A percentile compares a stretch with the other conserved stretches of the same genome.
Evolutionary conservation across 2,329 filamentous ascomycete species (phyloP).

Genomic region (Hypoxylon rubiginosum): DNA sequence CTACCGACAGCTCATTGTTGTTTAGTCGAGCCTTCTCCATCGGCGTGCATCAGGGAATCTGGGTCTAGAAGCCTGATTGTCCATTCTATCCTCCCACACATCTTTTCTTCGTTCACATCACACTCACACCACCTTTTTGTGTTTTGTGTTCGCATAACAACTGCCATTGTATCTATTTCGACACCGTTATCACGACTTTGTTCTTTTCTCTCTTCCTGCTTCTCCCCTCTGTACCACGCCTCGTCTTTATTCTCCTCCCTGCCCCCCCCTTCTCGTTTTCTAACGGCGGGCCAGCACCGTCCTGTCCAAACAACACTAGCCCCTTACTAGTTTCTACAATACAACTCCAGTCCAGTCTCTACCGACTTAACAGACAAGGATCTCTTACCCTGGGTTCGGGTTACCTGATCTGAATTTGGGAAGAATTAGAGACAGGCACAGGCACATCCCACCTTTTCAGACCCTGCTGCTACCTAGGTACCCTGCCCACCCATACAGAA

Average conservation of each 20-base stretch:
- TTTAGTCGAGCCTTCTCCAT: conserved; percentile 36
- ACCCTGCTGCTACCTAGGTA: conserved; percentile 24
- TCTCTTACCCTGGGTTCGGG: conserved; percentile 42
- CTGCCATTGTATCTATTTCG: conserved; percentile 10
- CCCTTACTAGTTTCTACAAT: conserved; percentile 27
- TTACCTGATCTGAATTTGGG: conserved; percentile 43
- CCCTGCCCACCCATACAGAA: conserved; percentile 24
- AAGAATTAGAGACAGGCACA: conserved; percentile 35
- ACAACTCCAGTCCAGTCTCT: conserved; percentile 15
- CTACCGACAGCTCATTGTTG: conserved; percentile 41
- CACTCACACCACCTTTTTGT: conserved; percentile 32
- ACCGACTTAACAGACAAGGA: conserved; percentile 36
- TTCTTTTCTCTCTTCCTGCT: background rate
- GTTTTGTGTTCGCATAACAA: conserved; percentile 8
- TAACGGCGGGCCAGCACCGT: conserved; percentile 21
- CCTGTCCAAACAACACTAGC: conserved; percentile 25
- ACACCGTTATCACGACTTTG: conserved; percentile 12
- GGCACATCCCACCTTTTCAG: conserved; percentile 39
- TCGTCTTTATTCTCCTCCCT: background rate
- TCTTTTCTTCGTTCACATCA: conserved; percentile 19
- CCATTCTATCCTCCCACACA: conserved; percentile 30
- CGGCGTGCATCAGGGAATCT: conserved; percentile 31
- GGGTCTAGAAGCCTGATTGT: conserved; percentile 40
- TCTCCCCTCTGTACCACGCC: background rate
- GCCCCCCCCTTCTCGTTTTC: conserved; percentile 3